Percentiles rank a stretch among this genome's conserved stretches.
Evolutionary conservation across 1,139 yeast species (phyloP).

Genomic region (Magnusiomyces tetraspermus): DNA sequence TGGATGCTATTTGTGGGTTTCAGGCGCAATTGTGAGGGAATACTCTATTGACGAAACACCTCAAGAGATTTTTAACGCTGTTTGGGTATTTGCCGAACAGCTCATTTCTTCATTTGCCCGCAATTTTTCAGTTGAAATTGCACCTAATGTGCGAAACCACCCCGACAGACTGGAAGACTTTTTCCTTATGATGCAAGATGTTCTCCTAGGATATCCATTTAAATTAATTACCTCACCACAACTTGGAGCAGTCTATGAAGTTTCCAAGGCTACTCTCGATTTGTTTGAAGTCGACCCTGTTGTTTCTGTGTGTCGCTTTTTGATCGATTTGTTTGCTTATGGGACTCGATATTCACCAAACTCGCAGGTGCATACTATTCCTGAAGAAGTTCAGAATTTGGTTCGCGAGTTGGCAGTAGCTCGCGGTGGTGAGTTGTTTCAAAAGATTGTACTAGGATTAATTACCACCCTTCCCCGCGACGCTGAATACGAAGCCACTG

Average conservation of each 20-base stretch:
- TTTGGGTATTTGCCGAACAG: slow-evolving; percentile 44
- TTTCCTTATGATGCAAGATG: slow-evolving; percentile 72
- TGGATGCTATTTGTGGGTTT: slow-evolving; percentile 88
- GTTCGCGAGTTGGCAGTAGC: slow-evolving; percentile 38
- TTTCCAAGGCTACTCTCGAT: slow-evolving; percentile 48
- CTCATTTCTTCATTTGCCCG: slow-evolving; percentile 39
- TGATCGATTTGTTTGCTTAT: slow-evolving; percentile 75
- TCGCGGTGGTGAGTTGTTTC: slow-evolving; percentile 51
- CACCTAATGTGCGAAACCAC: slow-evolving; percentile 33
- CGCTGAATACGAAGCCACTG: slow-evolving; percentile 65
- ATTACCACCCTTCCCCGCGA: slow-evolving; percentile 66
- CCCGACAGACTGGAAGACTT: slow-evolving; percentile 85
- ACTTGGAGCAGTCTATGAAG: slow-evolving; percentile 48
- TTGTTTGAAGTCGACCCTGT: slow-evolving; percentile 67
- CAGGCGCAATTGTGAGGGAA: slow-evolving; percentile 73
- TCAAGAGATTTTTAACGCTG: slow-evolving; percentile 33
- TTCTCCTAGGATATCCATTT: slow-evolving; percentile 68
- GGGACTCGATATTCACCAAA: slow-evolving; percentile 75
- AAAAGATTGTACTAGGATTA: slow-evolving; percentile 53
- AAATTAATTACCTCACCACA: slow-evolving; percentile 46
- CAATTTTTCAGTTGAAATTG: slow-evolving; percentile 23
- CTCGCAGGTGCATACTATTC: slow-evolving; percentile 50
- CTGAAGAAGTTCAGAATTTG: slow-evolving; percentile 43
- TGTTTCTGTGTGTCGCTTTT: slow-evolving; percentile 58
- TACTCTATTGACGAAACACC: slow-evolving; percentile 49